Evolutionary conservation across 164 flowering plant genomes (phyloP).

Genomic region (Berberis thunbergii): DNA sequence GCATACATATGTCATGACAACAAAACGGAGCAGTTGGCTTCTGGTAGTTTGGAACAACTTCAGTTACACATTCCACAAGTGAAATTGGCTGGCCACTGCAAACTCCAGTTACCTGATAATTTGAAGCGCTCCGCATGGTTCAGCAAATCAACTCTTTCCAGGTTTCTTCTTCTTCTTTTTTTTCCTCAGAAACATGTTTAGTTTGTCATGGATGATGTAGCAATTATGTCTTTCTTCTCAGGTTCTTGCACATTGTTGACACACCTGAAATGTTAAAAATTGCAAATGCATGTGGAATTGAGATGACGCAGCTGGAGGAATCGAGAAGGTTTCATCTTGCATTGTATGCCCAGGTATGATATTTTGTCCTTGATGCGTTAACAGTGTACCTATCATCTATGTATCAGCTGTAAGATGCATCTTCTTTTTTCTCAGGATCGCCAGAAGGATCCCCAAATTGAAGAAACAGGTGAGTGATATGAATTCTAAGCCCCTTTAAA

Average conservation of each 20-base stretch:
- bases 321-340: constrained; percentile 72
- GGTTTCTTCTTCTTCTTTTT: constrained; percentile 25
- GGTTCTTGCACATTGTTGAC: constrained; percentile 53
- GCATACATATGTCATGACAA: constrained; percentile 33
- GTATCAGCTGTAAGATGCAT: not conserved
- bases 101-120: constrained; percentile 38
- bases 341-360: constrained; percentile 53
- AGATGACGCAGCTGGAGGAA: constrained; percentile 77
- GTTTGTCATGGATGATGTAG: not conserved
- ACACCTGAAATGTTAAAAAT: constrained; percentile 33
- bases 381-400: not conserved
- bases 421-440: constrained; percentile 25
- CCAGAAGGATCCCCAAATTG: constrained; percentile 17
- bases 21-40: constrained; percentile 40
- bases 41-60: constrained; percentile 52
- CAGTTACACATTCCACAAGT: constrained; percentile 37
- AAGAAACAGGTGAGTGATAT: constrained; percentile 22
- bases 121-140: constrained; percentile 50
- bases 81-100: constrained; percentile 32
- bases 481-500: not conserved
- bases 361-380: not conserved
- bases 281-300: constrained; percentile 36
- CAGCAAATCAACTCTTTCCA: constrained; percentile 57
- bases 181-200: not conserved
- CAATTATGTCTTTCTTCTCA: constrained; percentile 18